These are phyloP conservation scores for Musa schizocarpa DNA, from an alignment of 176 grass and related monocot genomes.

Conservation along the genomic window DNA sequence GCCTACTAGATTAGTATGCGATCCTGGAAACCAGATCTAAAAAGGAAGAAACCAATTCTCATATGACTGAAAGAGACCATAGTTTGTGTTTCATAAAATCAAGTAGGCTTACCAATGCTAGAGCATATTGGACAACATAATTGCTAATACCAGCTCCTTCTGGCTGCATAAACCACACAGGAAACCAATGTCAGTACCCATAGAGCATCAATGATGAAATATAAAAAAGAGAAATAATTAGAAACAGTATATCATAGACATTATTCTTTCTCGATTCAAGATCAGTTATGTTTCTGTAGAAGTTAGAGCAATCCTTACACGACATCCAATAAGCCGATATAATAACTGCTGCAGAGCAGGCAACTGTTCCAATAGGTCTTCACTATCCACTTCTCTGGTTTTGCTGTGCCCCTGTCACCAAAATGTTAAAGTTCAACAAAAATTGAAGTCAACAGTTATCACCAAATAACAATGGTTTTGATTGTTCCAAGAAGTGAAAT, in stretches of 20 bases:
- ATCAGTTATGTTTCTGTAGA: not conserved
- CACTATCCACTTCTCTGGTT: constrained; percentile 70
- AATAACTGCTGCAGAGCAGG: constrained; percentile 81
- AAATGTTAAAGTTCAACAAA: not conserved
- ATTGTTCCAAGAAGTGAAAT: not conserved
- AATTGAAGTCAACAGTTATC: not conserved
- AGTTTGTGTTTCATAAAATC: not conserved
- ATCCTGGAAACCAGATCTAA: not conserved
- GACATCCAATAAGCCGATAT: constrained; percentile 84
- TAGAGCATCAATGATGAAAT: constrained; percentile 1
- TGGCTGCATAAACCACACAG: constrained; percentile 37
- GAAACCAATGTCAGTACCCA: constrained; percentile 6
- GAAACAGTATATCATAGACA: not conserved
- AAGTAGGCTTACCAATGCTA: constrained; percentile 55
- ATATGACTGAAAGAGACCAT: too few species aligned
- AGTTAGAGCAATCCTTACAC: constrained; percentile 34
- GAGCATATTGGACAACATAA: constrained; percentile 74
- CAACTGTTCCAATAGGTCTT: constrained; percentile 77
- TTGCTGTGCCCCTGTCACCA: constrained; percentile 51
- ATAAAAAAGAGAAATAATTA: not conserved
- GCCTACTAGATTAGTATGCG: not conserved
- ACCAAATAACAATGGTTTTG: not conserved
- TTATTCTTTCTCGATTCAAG: not conserved
- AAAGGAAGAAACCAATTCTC: not conserved
- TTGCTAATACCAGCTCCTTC: constrained; percentile 76